Conservation (phyloP, 306 rosid species). For the Cicer judaicum region DNA sequence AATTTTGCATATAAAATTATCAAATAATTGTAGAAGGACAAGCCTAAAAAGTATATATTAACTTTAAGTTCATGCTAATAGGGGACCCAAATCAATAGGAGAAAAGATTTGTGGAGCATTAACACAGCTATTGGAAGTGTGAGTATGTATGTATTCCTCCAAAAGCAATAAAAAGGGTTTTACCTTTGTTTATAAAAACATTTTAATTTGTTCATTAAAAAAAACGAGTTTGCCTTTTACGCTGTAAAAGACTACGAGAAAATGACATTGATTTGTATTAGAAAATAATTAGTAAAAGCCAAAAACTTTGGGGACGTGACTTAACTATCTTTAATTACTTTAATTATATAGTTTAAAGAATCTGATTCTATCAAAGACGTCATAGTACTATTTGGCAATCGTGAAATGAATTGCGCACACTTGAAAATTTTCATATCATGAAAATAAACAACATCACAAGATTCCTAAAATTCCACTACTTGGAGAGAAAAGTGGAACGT, state of each 20-base stretch:
- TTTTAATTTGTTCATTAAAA: not conserved
- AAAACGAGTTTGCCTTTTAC: constrained; percentile 43
- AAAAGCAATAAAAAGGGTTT: constrained; percentile 42
- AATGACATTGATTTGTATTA: constrained; percentile 46
- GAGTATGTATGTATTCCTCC: constrained; percentile 47
- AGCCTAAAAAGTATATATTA: constrained; percentile 36
- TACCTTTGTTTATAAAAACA: constrained; percentile 39
- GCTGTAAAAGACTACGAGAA: constrained; percentile 36
- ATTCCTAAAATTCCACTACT: constrained; percentile 39
- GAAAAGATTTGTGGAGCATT: constrained; percentile 63
- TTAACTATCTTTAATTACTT: constrained; percentile 45
- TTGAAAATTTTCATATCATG: constrained; percentile 31
- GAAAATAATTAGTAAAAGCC: constrained; percentile 52
- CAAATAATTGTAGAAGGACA: constrained; percentile 41
- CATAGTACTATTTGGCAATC: not conserved
- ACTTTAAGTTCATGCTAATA: constrained; percentile 40
- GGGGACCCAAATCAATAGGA: constrained; percentile 54
- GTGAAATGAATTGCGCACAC: constrained; percentile 32
- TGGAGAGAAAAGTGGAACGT: not conserved
- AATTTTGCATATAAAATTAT: constrained; percentile 20
- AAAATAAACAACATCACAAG: constrained; percentile 34
- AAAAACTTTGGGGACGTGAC: constrained; percentile 64
- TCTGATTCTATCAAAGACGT: constrained; percentile 33
- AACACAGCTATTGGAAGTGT: constrained; percentile 53
- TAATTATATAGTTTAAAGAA: constrained; percentile 39